These are phyloP conservation scores for Ceratopteris richardii DNA, from an alignment of 75 land plant genomes.

Conservation along the genomic window DNA sequence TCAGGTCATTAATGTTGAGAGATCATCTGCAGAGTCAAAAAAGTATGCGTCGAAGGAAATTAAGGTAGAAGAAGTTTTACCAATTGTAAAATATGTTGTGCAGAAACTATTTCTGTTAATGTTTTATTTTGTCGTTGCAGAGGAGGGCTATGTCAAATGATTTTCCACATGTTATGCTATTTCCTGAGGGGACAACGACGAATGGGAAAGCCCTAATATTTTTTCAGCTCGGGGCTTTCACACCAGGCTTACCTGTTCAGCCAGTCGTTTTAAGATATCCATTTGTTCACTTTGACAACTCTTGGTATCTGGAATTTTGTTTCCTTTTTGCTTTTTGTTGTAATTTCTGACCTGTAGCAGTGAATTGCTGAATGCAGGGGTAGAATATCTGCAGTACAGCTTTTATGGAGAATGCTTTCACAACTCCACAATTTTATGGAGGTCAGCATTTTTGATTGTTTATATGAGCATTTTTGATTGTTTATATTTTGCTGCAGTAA, in stretches of 20 bases:
- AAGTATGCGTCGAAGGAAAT: constrained; percentile 78
- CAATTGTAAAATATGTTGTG: neutral
- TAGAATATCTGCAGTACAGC: constrained; percentile 50
- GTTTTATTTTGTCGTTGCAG: constrained; percentile 24
- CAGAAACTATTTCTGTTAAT: no score
- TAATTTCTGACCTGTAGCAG: no score
- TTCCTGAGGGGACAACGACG: constrained; percentile 98
- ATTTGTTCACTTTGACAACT: constrained; percentile 81
- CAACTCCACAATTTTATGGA: constrained; percentile 90
- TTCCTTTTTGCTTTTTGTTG: no score
- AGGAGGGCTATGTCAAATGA: constrained; percentile 58
- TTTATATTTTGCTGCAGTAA: no score
- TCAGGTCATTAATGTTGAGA: constrained; percentile 75
- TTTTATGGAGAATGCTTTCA: constrained; percentile 80
- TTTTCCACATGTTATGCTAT: constrained; percentile 74
- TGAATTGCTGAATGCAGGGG: no score
- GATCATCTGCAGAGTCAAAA: constrained; percentile 72
- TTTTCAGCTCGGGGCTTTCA: constrained; percentile 87
- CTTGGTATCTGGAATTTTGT: no score
- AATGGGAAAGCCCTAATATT: constrained; percentile 77
- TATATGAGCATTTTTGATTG: no score
- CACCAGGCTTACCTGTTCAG: constrained; percentile 76
- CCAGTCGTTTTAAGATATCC: constrained; percentile 90
- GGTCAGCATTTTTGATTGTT: constrained; percentile 31
- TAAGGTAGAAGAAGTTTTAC: constrained; percentile 49